Base-by-base conservation (phyloP, 345 rosid genomes). In the Clarkia xantiana region DNA sequence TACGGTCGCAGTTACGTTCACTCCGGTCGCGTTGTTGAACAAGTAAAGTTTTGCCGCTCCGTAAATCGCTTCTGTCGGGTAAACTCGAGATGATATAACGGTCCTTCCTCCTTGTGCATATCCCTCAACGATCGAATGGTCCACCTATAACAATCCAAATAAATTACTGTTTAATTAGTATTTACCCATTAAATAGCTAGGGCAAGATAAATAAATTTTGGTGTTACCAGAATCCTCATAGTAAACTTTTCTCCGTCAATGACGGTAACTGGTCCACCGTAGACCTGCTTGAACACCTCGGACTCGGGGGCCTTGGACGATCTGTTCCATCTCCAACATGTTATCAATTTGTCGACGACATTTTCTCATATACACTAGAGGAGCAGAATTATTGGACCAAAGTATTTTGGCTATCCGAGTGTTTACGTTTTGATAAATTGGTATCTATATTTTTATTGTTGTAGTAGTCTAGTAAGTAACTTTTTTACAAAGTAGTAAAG, bases 121-220 rank as follows among this genome's bases (percentile, higher is more conserved):
- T 60, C 79, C 83, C 63, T 91, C 98, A 22, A 91, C 77, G 19
- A 90, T 84, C 9, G 97, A 90, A 73, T 86, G 97, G 71, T 90
- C 97, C 16, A 90, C 94, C 97, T 85, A 22, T 22, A 22, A 5
- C 25, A 22, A 22, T 22, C 25, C 25, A 64, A 38, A 49, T 0
- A 17, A 49, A n/a, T 23, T 40, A 6, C 14, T 2, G n/a, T 16
- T 22, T 5, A 22, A 22, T 5, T 2, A 4, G 0, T 18, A 11
- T 15, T 11, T 41, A 19, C 25, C 25, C 25, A 22, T 2, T 22
- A 22, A 2, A 22, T 1, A 3, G 16, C 10, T 44, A 78, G n/a
- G n/a, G n/a, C n/a, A n/a, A n/a, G n/a, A n/a, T n/a, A n/a, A n/a
- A n/a, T n/a, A n/a, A n/a, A n/a, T n/a, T n/a, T n/a, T n/a, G n/a